Evolutionary conservation across 2,329 filamentous ascomycete genomes (phyloP).

Genomic region (Fusarium liriodendri): DNA sequence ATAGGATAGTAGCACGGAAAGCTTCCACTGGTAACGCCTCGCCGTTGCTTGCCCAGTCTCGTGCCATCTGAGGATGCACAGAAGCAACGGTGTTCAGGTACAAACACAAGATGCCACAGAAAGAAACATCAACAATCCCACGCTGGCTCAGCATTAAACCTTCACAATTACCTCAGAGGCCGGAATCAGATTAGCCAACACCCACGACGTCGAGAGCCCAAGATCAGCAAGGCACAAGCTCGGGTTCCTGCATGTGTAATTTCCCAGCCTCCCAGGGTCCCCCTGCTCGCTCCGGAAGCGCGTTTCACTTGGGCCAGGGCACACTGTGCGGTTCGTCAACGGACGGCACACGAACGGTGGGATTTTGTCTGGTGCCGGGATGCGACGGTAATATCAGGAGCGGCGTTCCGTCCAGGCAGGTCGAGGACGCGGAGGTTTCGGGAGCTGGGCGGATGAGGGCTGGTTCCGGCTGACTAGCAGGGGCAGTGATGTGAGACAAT

Average conservation of each 20-base stretch:
- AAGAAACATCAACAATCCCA: neutral
- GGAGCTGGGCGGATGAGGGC: conserved; percentile 4
- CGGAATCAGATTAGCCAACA: neutral
- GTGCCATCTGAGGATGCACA: neutral
- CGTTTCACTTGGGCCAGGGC: conserved; percentile 36
- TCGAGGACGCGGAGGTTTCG: neutral
- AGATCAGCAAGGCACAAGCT: conserved; percentile 16
- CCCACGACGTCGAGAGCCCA: conserved; percentile 2
- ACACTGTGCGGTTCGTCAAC: conserved; percentile 1
- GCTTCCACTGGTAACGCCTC: neutral
- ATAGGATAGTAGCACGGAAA: neutral
- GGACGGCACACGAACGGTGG: conserved; percentile 8
- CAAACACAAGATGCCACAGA: neutral
- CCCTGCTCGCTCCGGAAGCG: conserved; percentile 30
- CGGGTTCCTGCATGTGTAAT: conserved; percentile 42
- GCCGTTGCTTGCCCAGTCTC: neutral
- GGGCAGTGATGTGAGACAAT: conserved; percentile 20
- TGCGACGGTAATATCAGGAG: neutral
- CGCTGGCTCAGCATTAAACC: neutral
- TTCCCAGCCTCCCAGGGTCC: conserved; percentile 38
- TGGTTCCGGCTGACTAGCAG: conserved; percentile 21
- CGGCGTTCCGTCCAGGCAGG: neutral
- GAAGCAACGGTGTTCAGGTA: neutral
- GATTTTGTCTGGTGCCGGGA: conserved; percentile 4
- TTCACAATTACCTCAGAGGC: neutral